These are phyloP conservation scores for Chaetomium fimeti DNA, from an alignment of 495 filamentous ascomycete species.

Conservation along the genomic window DNA sequence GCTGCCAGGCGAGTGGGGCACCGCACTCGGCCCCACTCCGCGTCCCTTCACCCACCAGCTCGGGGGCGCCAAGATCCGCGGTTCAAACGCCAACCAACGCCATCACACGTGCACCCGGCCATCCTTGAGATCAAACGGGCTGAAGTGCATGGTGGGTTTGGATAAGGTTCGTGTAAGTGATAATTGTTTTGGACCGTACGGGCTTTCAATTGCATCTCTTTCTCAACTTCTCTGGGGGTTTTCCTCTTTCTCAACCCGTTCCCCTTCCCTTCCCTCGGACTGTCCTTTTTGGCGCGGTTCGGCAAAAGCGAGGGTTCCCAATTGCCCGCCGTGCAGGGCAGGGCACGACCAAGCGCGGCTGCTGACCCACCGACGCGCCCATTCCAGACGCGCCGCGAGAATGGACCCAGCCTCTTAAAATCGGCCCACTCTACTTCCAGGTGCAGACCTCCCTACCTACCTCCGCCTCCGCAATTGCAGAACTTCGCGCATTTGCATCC, in stretches of 20 bases:
- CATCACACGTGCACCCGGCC: neutral
- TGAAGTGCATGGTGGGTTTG: neutral
- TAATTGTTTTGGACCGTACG: neutral
- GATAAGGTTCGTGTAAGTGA: neutral
- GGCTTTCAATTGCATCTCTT: neutral
- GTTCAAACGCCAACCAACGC: conserved; percentile 14
- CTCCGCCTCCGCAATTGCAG: too few species aligned
- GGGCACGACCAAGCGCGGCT: too few species aligned
- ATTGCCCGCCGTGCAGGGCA: too few species aligned
- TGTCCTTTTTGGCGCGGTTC: neutral
- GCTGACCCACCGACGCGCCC: conserved; percentile 37
- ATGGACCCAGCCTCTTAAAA: conserved; percentile 39
- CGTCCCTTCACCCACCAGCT: conserved; percentile 5
- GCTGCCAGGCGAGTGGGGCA: neutral
- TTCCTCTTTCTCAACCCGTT: neutral
- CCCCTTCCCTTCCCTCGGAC: neutral
- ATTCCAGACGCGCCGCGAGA: conserved; percentile 32
- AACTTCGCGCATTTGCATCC: conserved; percentile 18
- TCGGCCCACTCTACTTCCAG: conserved; percentile 26
- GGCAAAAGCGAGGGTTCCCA: neutral
- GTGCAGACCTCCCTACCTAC: too few species aligned
- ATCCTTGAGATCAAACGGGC: neutral
- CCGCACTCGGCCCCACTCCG: conserved; percentile 7
- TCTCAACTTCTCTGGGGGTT: neutral
- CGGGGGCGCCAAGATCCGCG: conserved; percentile 14